A percentile compares a stretch with the other conserved stretches of the same genome.
Evolutionary conservation across 768 basidiomycete species (phyloP).

Genomic region (Chlorophyllum brunneum): DNA sequence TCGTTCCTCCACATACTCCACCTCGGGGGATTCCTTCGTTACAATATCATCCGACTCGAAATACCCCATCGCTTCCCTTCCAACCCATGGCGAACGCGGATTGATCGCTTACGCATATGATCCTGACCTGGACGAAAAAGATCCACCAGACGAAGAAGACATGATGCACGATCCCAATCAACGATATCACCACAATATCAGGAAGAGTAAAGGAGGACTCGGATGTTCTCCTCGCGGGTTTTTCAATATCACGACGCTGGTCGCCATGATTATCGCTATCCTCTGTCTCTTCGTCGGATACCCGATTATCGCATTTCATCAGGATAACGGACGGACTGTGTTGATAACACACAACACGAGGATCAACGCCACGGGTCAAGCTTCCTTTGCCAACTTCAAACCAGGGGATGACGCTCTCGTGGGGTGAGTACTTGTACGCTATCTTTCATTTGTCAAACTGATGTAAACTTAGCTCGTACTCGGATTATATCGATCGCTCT

Average conservation of each 20-base stretch:
- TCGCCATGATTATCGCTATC: conserved; percentile 53
- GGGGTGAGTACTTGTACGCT: background rate
- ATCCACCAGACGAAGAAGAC: conserved; percentile 53
- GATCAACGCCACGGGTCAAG: conserved; percentile 68
- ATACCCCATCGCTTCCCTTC: conserved; percentile 21
- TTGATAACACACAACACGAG: conserved; percentile 54
- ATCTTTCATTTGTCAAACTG: background rate
- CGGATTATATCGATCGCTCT: conserved; percentile 50
- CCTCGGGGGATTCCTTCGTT: conserved; percentile 25
- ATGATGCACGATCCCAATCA: conserved; percentile 46
- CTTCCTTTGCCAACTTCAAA: conserved; percentile 20
- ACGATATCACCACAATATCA: background rate
- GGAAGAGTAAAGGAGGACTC: background rate
- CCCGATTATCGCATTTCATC: conserved; percentile 53
- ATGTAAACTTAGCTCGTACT: background rate
- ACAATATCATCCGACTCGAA: conserved; percentile 27
- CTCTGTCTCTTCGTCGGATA: conserved; percentile 74
- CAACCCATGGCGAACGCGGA: conserved; percentile 20
- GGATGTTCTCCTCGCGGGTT: conserved; percentile 21
- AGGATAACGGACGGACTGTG: conserved; percentile 28
- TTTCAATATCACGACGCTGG: conserved; percentile 60
- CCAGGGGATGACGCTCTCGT: background rate
- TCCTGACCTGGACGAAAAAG: conserved; percentile 37
- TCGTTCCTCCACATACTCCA: conserved; percentile 22
- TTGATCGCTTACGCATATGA: conserved; percentile 67